A percentile compares a stretch with the other conserved stretches of the same genome.
Conservation (phyloP, 2,329 filamentous ascomycete species). For the Amylocarpus encephaloides region DNA sequence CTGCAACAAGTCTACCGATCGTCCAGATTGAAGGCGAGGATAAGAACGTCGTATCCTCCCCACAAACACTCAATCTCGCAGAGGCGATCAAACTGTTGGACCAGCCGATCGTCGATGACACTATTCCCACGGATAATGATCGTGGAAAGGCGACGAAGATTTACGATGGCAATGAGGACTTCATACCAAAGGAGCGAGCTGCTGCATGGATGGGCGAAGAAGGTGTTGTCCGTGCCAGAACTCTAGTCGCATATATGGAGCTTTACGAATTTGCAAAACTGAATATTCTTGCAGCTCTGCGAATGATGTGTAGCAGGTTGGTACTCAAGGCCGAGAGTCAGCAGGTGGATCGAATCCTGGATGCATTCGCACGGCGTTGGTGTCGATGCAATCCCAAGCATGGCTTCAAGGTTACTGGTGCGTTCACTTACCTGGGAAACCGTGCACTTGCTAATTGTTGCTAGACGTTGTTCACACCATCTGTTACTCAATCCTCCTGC, state of each 20-base stretch:
- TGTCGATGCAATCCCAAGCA: constrained; percentile 88
- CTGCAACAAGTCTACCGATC: constrained; percentile 42
- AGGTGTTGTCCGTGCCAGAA: constrained; percentile 50
- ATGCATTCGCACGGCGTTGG: constrained; percentile 85
- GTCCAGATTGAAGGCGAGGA: constrained; percentile 44
- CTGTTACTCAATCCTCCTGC: constrained; percentile 87
- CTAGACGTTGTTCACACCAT: constrained; percentile 93
- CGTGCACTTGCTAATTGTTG: constrained; percentile 11
- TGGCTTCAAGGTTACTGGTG: constrained; percentile 84
- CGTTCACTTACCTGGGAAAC: constrained; percentile 30
- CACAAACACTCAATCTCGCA: constrained; percentile 22
- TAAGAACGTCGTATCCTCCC: constrained; percentile 23
- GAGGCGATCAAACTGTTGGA: constrained; percentile 26
- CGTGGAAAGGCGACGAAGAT: constrained; percentile 73
- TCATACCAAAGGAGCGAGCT: constrained; percentile 71
- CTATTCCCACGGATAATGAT: constrained; percentile 47
- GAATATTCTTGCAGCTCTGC: constrained; percentile 72
- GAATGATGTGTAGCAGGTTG: constrained; percentile 74
- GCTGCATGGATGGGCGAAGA: constrained; percentile 77
- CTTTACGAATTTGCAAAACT: constrained; percentile 79
- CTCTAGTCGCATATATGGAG: constrained; percentile 76
- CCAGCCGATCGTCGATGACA: constrained; percentile 7
- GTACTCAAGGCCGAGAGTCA: constrained; percentile 88
- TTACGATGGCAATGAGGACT: constrained; percentile 76
- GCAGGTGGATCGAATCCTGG: constrained; percentile 90